Conservation (phyloP, 2,329 filamentous ascomycete genomes). For the Aspergillus caelatus region DNA sequence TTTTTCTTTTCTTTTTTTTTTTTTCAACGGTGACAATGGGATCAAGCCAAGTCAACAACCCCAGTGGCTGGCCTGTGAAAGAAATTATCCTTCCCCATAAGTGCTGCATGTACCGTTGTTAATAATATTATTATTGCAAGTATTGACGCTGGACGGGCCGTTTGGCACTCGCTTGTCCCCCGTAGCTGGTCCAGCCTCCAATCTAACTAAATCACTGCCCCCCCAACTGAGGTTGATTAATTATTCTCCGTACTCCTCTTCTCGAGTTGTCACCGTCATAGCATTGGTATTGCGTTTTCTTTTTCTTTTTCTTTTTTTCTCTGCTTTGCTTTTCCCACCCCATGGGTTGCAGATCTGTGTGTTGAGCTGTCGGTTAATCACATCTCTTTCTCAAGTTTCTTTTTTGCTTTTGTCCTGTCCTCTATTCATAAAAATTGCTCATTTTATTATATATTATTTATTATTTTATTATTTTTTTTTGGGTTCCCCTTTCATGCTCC, state of each 20-base stretch:
- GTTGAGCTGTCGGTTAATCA: slow-evolving; percentile 27
- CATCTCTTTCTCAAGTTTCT: slow-evolving; percentile 14
- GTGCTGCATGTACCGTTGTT: not conserved
- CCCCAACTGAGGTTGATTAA: slow-evolving; percentile 1
- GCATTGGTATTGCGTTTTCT: not conserved
- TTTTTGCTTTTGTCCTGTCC: not conserved
- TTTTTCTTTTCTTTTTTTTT: not conserved
- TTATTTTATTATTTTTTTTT: not conserved
- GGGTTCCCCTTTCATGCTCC: not conserved
- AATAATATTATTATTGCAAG: slow-evolving; percentile 6
- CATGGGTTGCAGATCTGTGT: slow-evolving; percentile 22
- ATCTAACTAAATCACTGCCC: slow-evolving; percentile 14
- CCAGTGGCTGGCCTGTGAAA: slow-evolving; percentile 5
- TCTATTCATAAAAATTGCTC: not conserved
- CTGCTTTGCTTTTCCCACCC: not conserved
- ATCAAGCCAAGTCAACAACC: slow-evolving; percentile 2
- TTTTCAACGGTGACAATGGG: slow-evolving; percentile 3
- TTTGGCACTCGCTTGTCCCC: slow-evolving; percentile 16
- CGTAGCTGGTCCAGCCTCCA: slow-evolving; percentile 22
- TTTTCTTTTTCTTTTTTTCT: not conserved
- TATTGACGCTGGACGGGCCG: slow-evolving; percentile 11
- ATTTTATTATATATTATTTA: not conserved
- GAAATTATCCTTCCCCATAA: slow-evolving; percentile 5
- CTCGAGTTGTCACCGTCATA: not conserved
- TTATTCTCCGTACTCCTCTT: slow-evolving; percentile 2